These are phyloP conservation scores for Kazachstania kunashirensis DNA, from an alignment of 805 yeast genomes.

Conservation along the genomic window DNA sequence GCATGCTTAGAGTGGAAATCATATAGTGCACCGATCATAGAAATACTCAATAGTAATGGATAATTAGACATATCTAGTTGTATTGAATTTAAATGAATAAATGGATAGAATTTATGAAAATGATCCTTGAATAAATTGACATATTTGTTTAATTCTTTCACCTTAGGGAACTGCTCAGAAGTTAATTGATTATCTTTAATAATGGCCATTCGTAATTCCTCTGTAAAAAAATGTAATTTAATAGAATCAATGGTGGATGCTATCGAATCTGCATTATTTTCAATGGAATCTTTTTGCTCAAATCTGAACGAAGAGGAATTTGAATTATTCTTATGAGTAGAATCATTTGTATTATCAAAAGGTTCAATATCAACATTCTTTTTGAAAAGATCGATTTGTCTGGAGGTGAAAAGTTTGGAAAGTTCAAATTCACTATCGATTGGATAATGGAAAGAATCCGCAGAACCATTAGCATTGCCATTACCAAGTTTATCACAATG, in stretches of 20 bases:
- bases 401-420: conserved; percentile 49
- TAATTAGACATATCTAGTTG: conserved; percentile 41
- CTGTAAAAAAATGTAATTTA: conserved; percentile 20
- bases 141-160: conserved; percentile 69
- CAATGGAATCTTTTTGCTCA: neutral
- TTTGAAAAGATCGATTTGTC: conserved; percentile 58
- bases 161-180: conserved; percentile 58
- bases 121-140: conserved; percentile 64
- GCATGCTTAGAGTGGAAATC: conserved; percentile 74
- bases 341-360: neutral
- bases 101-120: conserved; percentile 60
- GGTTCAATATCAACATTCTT: conserved; percentile 23
- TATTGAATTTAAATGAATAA: conserved; percentile 58
- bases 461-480: neutral
- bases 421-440: conserved; percentile 33
- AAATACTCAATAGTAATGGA: conserved; percentile 69
- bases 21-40: conserved; percentile 82
- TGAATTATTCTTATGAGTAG: neutral
- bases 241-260: neutral
- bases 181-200: conserved; percentile 43
- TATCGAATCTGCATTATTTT: neutral
- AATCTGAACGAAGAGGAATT: neutral
- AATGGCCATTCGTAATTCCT: conserved; percentile 45
- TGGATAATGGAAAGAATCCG: neutral
- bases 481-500: neutral